Evolutionary conservation across 2,329 filamentous ascomycete species (phyloP).

Genomic region (Dothideomycetidae sp.): DNA sequence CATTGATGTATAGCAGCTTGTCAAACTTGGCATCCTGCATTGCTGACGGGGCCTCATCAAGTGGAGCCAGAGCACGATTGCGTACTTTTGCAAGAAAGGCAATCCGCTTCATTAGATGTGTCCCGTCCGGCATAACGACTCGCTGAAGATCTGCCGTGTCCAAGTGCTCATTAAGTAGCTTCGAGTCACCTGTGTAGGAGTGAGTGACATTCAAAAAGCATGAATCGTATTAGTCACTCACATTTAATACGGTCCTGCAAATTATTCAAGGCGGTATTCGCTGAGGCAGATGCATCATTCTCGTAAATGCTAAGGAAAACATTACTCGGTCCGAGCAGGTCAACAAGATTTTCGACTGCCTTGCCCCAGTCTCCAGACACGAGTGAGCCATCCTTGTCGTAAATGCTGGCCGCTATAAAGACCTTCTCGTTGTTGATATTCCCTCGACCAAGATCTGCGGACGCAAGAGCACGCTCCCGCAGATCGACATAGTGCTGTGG

Average conservation of each 20-base stretch:
- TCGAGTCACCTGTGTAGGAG: constrained; percentile 24
- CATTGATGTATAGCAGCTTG: constrained; percentile 49
- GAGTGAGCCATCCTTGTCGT: constrained; percentile 47
- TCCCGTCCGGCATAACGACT: constrained; percentile 48
- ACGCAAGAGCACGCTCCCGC: constrained; percentile 21
- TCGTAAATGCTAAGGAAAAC: constrained; percentile 62
- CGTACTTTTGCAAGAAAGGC: constrained; percentile 59
- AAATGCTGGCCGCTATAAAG: constrained; percentile 60
- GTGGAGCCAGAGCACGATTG: constrained; percentile 52
- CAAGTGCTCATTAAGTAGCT: constrained; percentile 47
- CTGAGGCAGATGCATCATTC: constrained; percentile 46
- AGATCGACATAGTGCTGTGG: constrained; percentile 38
- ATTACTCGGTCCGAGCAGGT: constrained; percentile 52
- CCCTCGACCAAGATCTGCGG: constrained; percentile 26
- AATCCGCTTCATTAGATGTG: constrained; percentile 54
- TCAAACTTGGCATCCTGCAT: constrained; percentile 33
- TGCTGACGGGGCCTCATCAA: constrained; percentile 38
- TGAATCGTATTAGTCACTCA: too few species aligned
- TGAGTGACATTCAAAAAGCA: too few species aligned
- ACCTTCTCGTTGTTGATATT: constrained; percentile 48
- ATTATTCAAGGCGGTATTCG: constrained; percentile 36
- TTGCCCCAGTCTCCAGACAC: constrained; percentile 51
- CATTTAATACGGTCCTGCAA: constrained; percentile 39
- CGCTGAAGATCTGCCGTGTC: constrained; percentile 43
- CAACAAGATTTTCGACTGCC: constrained; percentile 45